Evolutionary conservation across 352 stramenopile genomes (phyloP), one percentile per base, ranked within the genome.

Genomic region (Globisporangium polare): DNA sequence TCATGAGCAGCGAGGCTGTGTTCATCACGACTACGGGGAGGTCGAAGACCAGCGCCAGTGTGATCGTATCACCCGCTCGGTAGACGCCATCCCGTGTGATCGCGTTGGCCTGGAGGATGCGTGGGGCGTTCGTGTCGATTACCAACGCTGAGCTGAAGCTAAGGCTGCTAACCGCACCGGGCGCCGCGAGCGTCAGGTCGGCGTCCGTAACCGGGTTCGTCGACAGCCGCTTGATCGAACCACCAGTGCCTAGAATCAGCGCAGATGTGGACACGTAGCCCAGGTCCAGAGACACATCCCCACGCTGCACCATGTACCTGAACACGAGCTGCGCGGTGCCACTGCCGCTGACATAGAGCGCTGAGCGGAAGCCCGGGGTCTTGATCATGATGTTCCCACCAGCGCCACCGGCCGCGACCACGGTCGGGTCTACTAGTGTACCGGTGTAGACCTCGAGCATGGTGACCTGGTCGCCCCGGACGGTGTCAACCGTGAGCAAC

Each of bases 61-160:
- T 57, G n/a, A 92, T 78, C 0, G 62, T 54, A 41, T 92, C 75
- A 2, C 67, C 76, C 20, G 60, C 66, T 43, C 70, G 73, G 60
- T 92, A 92, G 20, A 90, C 75, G 12, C 78, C 82, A 26, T 86
- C 73, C 1, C 80, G 70, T 8, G 82, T 88, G 39, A 88, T 62
- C 1, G 74, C n/a, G 29, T 68, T 79, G 0, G 80, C 68, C 58
- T 78, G 67, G 0, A 80, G 39, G 3, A 92, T 71, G 13, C 53
- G 65, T 2, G 82, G 82, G 0, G 62, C 51, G n/a, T 73, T 53
- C 0, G 76, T 87, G 37, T 90, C 83, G 26, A 92, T 65, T 17
- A 80, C 68, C n/a, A 90, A 58, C 0, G 24, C 33, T 0, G 80
- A 49, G 39, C 5, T 69, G 2, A 53, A 60, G 7, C 75, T 65